phyloP scores from a whole-genome alignment of 176 grass and related monocot genomes.

The Juncus inflexus region DNA sequence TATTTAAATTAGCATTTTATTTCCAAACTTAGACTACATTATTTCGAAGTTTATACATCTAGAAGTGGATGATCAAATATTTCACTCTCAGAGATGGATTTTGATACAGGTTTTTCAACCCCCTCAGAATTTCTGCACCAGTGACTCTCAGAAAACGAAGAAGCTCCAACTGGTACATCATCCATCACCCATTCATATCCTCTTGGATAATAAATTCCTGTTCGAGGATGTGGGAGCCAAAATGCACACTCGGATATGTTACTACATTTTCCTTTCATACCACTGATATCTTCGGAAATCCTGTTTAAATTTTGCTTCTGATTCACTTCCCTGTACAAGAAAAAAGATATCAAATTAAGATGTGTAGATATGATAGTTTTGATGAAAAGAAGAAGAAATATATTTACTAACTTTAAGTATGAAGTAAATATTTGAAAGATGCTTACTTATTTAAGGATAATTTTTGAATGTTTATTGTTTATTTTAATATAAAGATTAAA shows the following conservation, averaged over 20 bases:
- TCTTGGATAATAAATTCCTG: conserved; percentile 89
- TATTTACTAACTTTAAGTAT: background rate
- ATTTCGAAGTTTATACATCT: conserved; percentile 19
- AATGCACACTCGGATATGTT: conserved; percentile 23
- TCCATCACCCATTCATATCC: conserved; percentile 97
- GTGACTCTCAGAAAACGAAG: conserved; percentile 45
- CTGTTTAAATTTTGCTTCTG: conserved; percentile 7
- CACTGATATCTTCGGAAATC: background rate
- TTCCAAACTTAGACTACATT: no score
- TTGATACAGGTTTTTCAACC: conserved; percentile 27
- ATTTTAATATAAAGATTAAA: background rate
- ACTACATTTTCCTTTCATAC: background rate
- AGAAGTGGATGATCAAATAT: conserved; percentile 42
- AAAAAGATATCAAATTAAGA: conserved; percentile 2
- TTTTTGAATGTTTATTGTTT: background rate
- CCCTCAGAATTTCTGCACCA: conserved; percentile 67
- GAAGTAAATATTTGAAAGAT: background rate
- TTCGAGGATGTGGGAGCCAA: conserved; percentile 87
- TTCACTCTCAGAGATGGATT: conserved; percentile 5
- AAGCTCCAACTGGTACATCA: conserved; percentile 61
- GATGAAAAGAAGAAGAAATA: background rate
- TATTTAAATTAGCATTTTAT: no score
- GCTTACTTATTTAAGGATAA: background rate
- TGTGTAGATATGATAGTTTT: background rate
- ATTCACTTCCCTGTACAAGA: background rate